Base-by-base conservation (phyloP, 495 filamentous ascomycete species). In the Daldinia bambusicola region DNA sequence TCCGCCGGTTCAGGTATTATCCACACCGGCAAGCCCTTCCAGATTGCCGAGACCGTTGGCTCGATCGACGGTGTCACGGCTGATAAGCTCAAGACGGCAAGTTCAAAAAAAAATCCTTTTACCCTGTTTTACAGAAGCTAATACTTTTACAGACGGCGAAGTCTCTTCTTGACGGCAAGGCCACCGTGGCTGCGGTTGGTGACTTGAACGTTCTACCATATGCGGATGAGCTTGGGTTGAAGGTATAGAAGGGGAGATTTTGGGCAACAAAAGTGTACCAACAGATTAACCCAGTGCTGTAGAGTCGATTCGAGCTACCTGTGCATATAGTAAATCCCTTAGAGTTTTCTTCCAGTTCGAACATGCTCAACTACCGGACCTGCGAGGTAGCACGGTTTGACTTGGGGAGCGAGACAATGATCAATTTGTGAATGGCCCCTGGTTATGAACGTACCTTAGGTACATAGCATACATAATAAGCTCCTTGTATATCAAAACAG, bases 161-260 rank as follows among this genome's bases (percentile, higher is more conserved):
- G 82, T 84, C 89, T 72, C 86, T 97, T 75, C 85, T 98, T 58
- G 89, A 93, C 40, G 89, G 89, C 80, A 98, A 94, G 86, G 93
- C 95, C 31, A 90, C 93, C 40, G 90, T 97, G 63, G 89, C 91
- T 59, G 85, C 92, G 55, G 93, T 97, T 61, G 94, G 95, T 72
- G 95, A 99, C 76, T 83, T 98, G 64, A 88, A 90, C 82, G 84
- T 92, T 74, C 86, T 99, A 71, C 95, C 96, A 22, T 98, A 90
- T 78, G 94, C 92, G 61, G 93, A 95, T 83, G 95, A 98, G 73
- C 84, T 99, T 75, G 95, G 95, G 43, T 86, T 99, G 79, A 93
- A 90, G 79, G 92, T 97, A 85, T 98, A 94, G 86, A 86, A n/a
- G 67, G 65, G 63, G 40, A 56, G 66, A 61, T 58, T 41, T 41